Evolutionary conservation across 2,329 filamentous ascomycete genomes (phyloP).

Genomic region (Gaeumannomyces tritici): DNA sequence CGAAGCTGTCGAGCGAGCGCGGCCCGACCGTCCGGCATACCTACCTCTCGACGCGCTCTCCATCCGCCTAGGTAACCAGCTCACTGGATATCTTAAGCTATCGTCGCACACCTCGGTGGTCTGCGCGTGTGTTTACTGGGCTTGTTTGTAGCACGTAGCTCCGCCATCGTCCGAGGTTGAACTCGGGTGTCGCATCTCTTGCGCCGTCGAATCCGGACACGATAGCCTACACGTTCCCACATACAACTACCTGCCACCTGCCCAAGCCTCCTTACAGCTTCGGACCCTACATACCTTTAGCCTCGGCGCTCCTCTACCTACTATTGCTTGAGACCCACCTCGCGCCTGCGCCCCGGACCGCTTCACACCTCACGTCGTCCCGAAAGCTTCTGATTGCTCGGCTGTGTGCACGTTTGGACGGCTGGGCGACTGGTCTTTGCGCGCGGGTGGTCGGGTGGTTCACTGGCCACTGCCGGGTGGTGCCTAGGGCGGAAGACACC

Average conservation of each 20-base stretch:
- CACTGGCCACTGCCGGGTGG: neutral
- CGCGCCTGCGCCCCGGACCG: too few species aligned
- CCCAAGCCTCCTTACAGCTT: too few species aligned
- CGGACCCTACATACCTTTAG: too few species aligned
- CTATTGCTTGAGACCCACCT: neutral
- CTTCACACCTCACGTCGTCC: too few species aligned
- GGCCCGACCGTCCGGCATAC: too few species aligned
- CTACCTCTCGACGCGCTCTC: neutral
- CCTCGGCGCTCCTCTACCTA: neutral
- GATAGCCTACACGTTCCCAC: too few species aligned
- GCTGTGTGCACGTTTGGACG: neutral
- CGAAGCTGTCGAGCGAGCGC: neutral
- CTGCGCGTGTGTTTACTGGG: neutral
- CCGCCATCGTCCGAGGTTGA: too few species aligned
- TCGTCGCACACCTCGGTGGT: neutral
- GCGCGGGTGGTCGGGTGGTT: neutral
- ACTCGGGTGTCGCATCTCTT: too few species aligned
- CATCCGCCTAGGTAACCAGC: too few species aligned
- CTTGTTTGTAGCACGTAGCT: too few species aligned
- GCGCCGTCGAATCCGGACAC: too few species aligned
- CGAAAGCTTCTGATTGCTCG: neutral
- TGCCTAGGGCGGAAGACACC: neutral
- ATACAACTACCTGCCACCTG: too few species aligned
- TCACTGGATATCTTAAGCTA: neutral
- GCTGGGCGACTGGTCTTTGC: neutral